Base-by-base conservation (phyloP, 345 rosid genomes). In the Brassica rapa region DNA sequence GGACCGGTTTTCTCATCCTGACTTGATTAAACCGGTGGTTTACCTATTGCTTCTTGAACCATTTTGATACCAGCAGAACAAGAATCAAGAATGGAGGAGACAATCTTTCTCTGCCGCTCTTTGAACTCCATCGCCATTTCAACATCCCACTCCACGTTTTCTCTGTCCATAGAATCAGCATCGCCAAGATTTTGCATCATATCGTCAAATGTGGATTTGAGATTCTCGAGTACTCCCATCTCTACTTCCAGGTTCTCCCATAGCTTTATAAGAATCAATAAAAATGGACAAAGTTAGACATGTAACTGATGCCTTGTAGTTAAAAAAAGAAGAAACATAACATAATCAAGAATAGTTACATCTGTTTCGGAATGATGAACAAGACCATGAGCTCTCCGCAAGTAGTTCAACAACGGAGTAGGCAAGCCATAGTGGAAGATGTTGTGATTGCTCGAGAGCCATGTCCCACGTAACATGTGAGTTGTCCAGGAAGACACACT, bases 401-500 rank as follows among this genome's bases (percentile, higher is more conserved):
- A 83, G 76, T 76, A 82, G 80, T 90, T 88, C 57, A 93, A 80
- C 72, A 91, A 82, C 6, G 96, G 94, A 74, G 88, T 64, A 71
- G 97, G 99, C 80, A 95, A 86, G 46, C 97, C 97, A 53, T 91
- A 95, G 77, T 85, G 72, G 86, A 95, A 95, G 67, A 89, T 82
- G 66, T 37, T 15, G 49, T 89, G 93, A 77, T 88, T 88, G 19
- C 79, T 86, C 21, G 97, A 93, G 51, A 91, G 82, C 98, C 97
- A 95, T 63, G 98, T 95, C 65, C 94, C 98, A 37, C 98, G 88
- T 63, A 95, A 87, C 99, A 93, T 93, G 86, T 95, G 97, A 79
- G 86, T 65, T 71, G 84, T 85, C 90, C 90, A 84, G 59, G 77
- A 79, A 59, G 80, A 82, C 39, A 65, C 56, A 9, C 84, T 59